These are phyloP conservation scores for Lepraria neglecta DNA, from an alignment of 495 filamentous ascomycete genomes.

Conservation along the genomic window DNA sequence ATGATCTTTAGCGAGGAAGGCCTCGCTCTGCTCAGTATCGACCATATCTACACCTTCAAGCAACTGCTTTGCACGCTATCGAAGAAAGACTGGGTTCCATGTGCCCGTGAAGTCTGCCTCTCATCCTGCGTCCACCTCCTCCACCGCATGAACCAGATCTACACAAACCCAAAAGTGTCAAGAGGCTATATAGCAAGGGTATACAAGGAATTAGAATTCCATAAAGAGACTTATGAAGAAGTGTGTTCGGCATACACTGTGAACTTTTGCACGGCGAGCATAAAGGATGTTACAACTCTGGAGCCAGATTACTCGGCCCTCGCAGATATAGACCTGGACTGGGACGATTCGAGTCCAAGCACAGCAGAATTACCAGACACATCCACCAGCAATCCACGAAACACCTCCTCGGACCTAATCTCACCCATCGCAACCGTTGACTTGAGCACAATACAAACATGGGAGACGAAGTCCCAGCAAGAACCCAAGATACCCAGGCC, in stretches of 20 bases:
- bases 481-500: not conserved
- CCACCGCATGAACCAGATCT: slow-evolving; percentile 44
- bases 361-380: slow-evolving; percentile 22
- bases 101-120: slow-evolving; percentile 36
- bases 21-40: slow-evolving; percentile 59
- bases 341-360: not conserved
- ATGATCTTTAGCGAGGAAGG: slow-evolving; percentile 64
- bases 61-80: slow-evolving; percentile 54
- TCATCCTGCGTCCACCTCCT: slow-evolving; percentile 51
- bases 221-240: slow-evolving; percentile 17
- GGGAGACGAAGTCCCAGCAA: slow-evolving; percentile 5
- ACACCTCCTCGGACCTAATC: slow-evolving; percentile 9
- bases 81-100: slow-evolving; percentile 29
- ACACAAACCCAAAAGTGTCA: slow-evolving; percentile 23
- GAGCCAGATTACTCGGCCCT: slow-evolving; percentile 14
- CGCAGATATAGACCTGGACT: slow-evolving; percentile 5
- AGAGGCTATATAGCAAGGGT: slow-evolving; percentile 23
- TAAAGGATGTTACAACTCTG: slow-evolving; percentile 18
- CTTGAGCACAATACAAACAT: slow-evolving; percentile 13
- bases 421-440: slow-evolving; percentile 20
- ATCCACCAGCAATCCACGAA: slow-evolving; percentile 4
- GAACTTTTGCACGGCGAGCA: slow-evolving; percentile 22
- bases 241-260: slow-evolving; percentile 18
- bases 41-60: slow-evolving; percentile 70
- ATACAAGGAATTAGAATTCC: slow-evolving; percentile 22